Conservation (phyloP, 2,329 filamentous ascomycete genomes). For the Aspergillus pseudoglaucus region DNA sequence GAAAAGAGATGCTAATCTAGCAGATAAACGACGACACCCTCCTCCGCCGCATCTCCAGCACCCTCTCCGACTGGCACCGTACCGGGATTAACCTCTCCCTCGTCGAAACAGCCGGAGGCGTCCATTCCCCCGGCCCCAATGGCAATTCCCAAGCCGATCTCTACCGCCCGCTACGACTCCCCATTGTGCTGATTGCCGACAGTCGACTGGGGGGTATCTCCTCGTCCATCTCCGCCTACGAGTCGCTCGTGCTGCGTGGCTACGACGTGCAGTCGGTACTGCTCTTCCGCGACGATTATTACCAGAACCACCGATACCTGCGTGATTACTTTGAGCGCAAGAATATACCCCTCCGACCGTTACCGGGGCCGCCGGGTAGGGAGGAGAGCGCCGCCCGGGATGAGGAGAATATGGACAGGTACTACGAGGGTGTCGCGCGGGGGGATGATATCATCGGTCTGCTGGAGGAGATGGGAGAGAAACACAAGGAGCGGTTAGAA, state of each 20-base stretch:
- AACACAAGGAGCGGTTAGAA: slow-evolving; percentile 52
- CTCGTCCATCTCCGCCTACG: slow-evolving; percentile 70
- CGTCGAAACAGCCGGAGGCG: slow-evolving; percentile 75
- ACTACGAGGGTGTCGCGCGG: slow-evolving; percentile 51
- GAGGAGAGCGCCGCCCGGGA: slow-evolving; percentile 41
- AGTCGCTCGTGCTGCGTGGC: slow-evolving; percentile 69
- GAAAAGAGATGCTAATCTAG: neutral
- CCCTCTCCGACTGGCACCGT: slow-evolving; percentile 32
- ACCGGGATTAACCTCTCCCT: slow-evolving; percentile 53
- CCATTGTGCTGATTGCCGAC: slow-evolving; percentile 69
- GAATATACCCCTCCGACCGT: slow-evolving; percentile 50
- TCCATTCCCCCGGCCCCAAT: slow-evolving; percentile 71
- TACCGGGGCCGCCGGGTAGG: slow-evolving; percentile 50
- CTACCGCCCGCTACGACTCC: slow-evolving; percentile 66
- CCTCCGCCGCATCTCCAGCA: slow-evolving; percentile 43
- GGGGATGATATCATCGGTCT: slow-evolving; percentile 39
- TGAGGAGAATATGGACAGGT: slow-evolving; percentile 51
- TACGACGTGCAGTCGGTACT: slow-evolving; percentile 68
- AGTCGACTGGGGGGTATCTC: slow-evolving; percentile 72
- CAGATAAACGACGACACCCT: slow-evolving; percentile 33
- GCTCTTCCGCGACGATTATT: slow-evolving; percentile 60
- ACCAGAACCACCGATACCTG: slow-evolving; percentile 64
- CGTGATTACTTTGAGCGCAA: slow-evolving; percentile 59
- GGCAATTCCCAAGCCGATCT: slow-evolving; percentile 71
- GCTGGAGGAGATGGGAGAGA: slow-evolving; percentile 46